Conservation (phyloP, 2,329 filamentous ascomycete genomes). For the Beauveria sp. region DNA sequence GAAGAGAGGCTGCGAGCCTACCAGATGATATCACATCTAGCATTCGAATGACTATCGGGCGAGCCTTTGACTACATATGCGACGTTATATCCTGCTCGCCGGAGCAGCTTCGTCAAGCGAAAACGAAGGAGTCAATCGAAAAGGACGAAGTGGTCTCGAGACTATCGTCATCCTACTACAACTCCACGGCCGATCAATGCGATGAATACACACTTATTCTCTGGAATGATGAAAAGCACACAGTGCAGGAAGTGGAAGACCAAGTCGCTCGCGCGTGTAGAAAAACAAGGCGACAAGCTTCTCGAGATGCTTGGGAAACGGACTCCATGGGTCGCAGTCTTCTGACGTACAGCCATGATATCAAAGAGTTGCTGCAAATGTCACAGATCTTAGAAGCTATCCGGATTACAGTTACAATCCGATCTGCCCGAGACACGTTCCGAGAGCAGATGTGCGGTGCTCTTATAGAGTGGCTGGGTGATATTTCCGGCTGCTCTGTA, state of each 20-base stretch:
- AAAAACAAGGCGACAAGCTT: conserved; percentile 60
- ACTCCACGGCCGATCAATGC: conserved; percentile 39
- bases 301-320: conserved; percentile 74
- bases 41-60: conserved; percentile 78
- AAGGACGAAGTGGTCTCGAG: conserved; percentile 77
- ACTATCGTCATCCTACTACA: conserved; percentile 63
- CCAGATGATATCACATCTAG: conserved; percentile 69
- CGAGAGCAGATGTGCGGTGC: conserved; percentile 98
- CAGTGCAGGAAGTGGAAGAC: conserved; percentile 79
- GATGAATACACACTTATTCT: conserved; percentile 74
- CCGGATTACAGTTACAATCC: conserved; percentile 89
- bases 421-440: conserved; percentile 90
- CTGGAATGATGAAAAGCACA: conserved; percentile 99
- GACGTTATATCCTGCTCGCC: conserved; percentile 97
- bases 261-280: conserved; percentile 87
- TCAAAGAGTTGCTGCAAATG: conserved; percentile 66
- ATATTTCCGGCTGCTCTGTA: conserved; percentile 84
- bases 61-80: conserved; percentile 88
- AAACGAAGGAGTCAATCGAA: conserved; percentile 72
- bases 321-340: conserved; percentile 84
- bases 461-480: conserved; percentile 90
- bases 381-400: conserved; percentile 89
- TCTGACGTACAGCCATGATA: conserved; percentile 65
- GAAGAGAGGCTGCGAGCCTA: conserved; percentile 49
- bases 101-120: conserved; percentile 81